Base-by-base conservation (phyloP, 192 early-diverging fungal species). In the Chytriomyces sp. region DNA sequence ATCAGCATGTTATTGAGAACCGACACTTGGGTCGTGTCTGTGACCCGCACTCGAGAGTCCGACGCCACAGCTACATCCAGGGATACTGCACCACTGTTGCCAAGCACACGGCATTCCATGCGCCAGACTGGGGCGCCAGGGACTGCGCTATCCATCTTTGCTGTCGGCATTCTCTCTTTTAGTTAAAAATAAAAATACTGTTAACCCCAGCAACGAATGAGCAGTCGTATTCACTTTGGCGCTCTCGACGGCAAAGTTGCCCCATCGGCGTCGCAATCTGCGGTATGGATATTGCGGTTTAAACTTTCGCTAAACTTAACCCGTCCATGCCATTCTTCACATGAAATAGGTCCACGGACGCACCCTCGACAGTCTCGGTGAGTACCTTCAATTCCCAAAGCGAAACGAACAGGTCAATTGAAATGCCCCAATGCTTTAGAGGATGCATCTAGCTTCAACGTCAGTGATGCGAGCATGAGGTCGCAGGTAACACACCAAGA, bases 201-300 rank as follows among this genome's bases (percentile, higher is more conserved):
- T 2, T 3, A 35, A 35, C 35, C 28, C 28, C 35, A 35, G 35
- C 35, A 35, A 35, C 35, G 35, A 35, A 35, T 13, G 20, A 57
- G 53, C 67, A 26, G 63, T 13, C 24, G 63, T 43, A 64, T 64
- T 26, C 64, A 70, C 64, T 70, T 70, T 70, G 49, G 69, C 49
- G 16, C 49, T 66, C 64, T 70, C 49, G 64, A 70, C 13, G 49
- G 48, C 11, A 11, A 16, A 13, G 69, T 60, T 28, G 50, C 49
- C 4, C 63, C 63, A 28, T 26, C 63, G 16, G 18, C 24, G 13
- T 43, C 63, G 63, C 63, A 13, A 43, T 26, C 63, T 26, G 16
- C 63, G 53, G 63, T 64, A 13, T 26, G 63, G 16, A 6, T 43
- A 11, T 64, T 28, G 18, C 18, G 11, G 11, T 13, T 43, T 13